Evolutionary conservation across 768 basidiomycete species (phyloP).

Genomic region (Hysterangium stoloniferum): DNA sequence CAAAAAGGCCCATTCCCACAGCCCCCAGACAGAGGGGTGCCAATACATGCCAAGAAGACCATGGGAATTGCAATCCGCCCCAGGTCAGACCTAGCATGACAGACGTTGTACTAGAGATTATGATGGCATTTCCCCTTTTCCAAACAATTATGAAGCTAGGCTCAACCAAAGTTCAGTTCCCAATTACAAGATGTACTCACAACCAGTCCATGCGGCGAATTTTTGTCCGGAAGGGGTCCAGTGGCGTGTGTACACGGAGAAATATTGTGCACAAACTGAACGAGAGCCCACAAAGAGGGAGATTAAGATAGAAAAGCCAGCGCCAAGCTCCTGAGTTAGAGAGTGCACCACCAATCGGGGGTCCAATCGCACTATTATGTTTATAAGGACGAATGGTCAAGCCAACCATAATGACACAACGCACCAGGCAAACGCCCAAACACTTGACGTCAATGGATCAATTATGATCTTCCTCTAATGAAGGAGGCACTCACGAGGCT

Average conservation of each 20-base stretch:
- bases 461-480: too few species aligned
- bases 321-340: constrained; percentile 27
- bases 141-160: constrained; percentile 13
- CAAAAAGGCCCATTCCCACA: constrained; percentile 28
- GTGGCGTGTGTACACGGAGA: constrained; percentile 28
- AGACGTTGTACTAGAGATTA: constrained; percentile 28
- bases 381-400: background rate
- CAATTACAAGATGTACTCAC: constrained; percentile 22
- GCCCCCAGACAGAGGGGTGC: constrained; percentile 37
- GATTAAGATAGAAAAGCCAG: constrained; percentile 38
- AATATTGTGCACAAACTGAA: constrained; percentile 23
- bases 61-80: constrained; percentile 38
- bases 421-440: background rate
- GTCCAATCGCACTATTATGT: background rate
- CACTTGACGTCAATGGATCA: constrained; percentile 1
- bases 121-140: constrained; percentile 29
- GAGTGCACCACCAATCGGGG: constrained; percentile 24
- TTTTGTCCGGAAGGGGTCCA: constrained; percentile 28
- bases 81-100: constrained; percentile 39
- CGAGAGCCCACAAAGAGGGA: constrained; percentile 30
- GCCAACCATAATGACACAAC: constrained; percentile 5
- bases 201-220: constrained; percentile 35
- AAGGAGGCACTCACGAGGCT: too few species aligned
- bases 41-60: constrained; percentile 34
- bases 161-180: background rate